Conservation (phyloP, 495 filamentous ascomycete species). For the Daldinia caldariorum region DNA sequence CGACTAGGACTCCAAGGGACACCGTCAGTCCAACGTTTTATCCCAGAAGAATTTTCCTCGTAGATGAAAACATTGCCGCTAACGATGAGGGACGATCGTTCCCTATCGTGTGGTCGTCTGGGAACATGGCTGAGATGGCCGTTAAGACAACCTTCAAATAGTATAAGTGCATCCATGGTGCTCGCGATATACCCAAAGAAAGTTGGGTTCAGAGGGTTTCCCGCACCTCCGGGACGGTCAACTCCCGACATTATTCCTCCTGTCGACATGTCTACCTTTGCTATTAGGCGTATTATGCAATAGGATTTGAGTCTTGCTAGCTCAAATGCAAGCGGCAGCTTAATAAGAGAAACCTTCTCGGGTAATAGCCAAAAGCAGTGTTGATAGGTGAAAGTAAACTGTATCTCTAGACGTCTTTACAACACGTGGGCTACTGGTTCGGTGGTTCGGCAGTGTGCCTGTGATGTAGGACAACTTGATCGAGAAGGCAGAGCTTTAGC, state of each 20-base stretch:
- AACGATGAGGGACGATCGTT: constrained; percentile 75
- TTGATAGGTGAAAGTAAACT: constrained; percentile 24
- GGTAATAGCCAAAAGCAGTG: constrained; percentile 12
- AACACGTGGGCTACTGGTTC: constrained; percentile 18
- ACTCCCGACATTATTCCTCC: constrained; percentile 24
- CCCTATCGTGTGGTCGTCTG: constrained; percentile 85
- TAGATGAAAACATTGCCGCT: constrained; percentile 92
- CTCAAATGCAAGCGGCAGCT: constrained; percentile 26
- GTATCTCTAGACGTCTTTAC: constrained; percentile 14
- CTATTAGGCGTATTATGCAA: constrained; percentile 4
- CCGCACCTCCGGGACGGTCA: constrained; percentile 23
- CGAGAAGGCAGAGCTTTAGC: neutral
- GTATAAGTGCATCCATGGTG: constrained; percentile 76
- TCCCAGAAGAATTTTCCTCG: constrained; percentile 85
- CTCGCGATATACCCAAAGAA: constrained; percentile 73
- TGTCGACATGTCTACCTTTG: constrained; percentile 20
- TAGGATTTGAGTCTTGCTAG: constrained; percentile 21
- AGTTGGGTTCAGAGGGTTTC: constrained; percentile 55
- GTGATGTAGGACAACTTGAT: constrained; percentile 10
- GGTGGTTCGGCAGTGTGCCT: neutral
- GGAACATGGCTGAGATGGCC: constrained; percentile 76
- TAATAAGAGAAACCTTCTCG: constrained; percentile 31
- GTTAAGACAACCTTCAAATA: constrained; percentile 78
- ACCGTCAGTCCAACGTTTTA: constrained; percentile 95
- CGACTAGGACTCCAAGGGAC: constrained; percentile 90